These are phyloP conservation scores for Colletotrichum endophyticum DNA, from an alignment of 2,329 filamentous ascomycete species.

Conservation along the genomic window DNA sequence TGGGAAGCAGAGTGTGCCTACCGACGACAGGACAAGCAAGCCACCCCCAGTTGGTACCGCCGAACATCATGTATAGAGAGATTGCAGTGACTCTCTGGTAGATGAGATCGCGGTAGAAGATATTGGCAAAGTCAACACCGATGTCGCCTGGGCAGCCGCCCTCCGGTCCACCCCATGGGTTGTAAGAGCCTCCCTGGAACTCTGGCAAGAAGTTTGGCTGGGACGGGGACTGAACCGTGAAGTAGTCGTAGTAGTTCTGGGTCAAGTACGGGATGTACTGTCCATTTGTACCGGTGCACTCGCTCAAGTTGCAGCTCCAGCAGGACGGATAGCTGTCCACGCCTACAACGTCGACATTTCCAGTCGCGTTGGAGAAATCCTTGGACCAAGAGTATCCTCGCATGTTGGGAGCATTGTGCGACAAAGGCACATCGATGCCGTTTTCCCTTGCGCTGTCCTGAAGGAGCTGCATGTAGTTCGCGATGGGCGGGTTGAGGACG, in stretches of 20 bases:
- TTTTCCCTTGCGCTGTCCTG: conserved; percentile 57
- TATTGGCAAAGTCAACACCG: conserved; percentile 63
- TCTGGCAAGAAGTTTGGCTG: conserved; percentile 63
- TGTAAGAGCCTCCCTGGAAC: conserved; percentile 65
- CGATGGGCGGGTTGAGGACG: conserved; percentile 51
- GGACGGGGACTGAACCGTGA: conserved; percentile 35
- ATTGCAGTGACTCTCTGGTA: conserved; percentile 64
- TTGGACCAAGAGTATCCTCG: conserved; percentile 61
- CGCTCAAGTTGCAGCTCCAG: conserved; percentile 67
- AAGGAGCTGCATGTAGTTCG: conserved; percentile 62
- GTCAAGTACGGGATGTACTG: conserved; percentile 50
- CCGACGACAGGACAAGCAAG: conserved; percentile 59
- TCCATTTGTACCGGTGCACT: conserved; percentile 65
- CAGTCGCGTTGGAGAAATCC: conserved; percentile 60
- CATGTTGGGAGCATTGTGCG: conserved; percentile 66
- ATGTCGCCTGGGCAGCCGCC: conserved; percentile 59
- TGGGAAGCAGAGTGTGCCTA: neutral
- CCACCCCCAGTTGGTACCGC: conserved; percentile 68
- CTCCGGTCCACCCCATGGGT: conserved; percentile 65
- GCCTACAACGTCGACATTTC: conserved; percentile 59
- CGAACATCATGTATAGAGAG: conserved; percentile 69
- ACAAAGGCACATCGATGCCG: conserved; percentile 64
- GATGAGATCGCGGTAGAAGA: conserved; percentile 69
- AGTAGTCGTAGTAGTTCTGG: conserved; percentile 25
- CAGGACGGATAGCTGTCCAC: conserved; percentile 61